A percentile compares a stretch with the other conserved stretches of the same genome.
Conservation (phyloP, 306 rosid genomes). For the Boehmeria nivea region DNA sequence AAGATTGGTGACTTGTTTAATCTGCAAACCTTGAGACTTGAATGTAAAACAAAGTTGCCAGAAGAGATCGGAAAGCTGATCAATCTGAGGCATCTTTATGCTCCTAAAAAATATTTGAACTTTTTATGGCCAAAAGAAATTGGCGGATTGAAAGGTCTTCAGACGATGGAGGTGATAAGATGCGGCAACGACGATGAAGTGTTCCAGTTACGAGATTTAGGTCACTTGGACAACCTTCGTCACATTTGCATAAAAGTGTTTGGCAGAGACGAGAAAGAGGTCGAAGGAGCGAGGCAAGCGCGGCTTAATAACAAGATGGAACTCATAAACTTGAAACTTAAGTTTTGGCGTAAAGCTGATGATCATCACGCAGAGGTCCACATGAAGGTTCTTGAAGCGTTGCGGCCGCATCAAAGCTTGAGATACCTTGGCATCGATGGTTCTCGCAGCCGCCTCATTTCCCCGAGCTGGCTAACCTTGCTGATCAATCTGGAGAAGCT, state of each 20-base stretch:
- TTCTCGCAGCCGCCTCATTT: neutral
- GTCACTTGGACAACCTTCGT: neutral
- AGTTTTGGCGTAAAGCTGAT: too few species aligned
- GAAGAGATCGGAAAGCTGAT: neutral
- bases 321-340: neutral
- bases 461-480: neutral
- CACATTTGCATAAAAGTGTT: neutral
- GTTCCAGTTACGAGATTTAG: neutral
- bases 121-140: neutral
- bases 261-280: neutral
- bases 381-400: neutral
- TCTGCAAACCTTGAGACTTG: neutral
- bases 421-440: neutral
- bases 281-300: neutral
- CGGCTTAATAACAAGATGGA: neutral
- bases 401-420: neutral
- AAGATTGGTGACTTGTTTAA: neutral
- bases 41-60: neutral
- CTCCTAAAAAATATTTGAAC: neutral
- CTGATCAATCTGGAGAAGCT: neutral
- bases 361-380: neutral
- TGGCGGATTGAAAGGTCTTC: neutral
- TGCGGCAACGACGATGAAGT: neutral
- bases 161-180: neutral
- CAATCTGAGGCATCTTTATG: neutral